Base-by-base conservation (phyloP, 495 filamentous ascomycete species). In the Penicillium diatomitis region DNA sequence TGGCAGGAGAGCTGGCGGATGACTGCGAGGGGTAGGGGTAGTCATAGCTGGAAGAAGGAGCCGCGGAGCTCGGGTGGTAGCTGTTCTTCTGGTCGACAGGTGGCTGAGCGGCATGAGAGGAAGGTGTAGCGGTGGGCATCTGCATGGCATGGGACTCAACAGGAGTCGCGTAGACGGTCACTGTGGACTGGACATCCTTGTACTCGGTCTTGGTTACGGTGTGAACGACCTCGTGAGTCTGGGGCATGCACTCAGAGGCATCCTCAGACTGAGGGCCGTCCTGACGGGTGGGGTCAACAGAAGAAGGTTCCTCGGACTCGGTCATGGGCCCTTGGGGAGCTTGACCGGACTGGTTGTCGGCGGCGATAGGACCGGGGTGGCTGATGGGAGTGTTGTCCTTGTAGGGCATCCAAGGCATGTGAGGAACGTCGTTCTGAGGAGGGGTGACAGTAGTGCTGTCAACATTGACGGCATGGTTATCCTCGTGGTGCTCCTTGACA, bases 191-290 rank as follows among this genome's bases (percentile, higher is more conserved):
- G 9, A 57, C 55, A 34, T 57, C 47, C 41, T 53, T 41, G 53
- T 54, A 58, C 35, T 58, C 48, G 32, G 69, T 59, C 55, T 63
- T 55, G 38, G 66, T 61, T 47, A 65, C 59, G 3, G 65, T 65
- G 32, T 35, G 61, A 11, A 64, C 56, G 32, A 67, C 52, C 48
- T 69, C 54, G 7, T 63, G 55, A 2, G 51, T 47, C 43, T 60
- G 5, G 32, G 63, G 44, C 4, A 44, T 32, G 41, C 54, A 54
- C 34, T 55, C 11, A 4, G 54, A 42, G 9, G 48, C 41, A 1
- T 52, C 41, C 6, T 41, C 40, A 2, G 20, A 20, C 20, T 20
- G 20, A 20, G 43, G 27, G 4, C 54, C 41, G 27, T 55, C 50
- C 2, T 39, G 42, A 34, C 43, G 42, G 7, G 36, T 7, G 11